Base-by-base conservation (phyloP, 202 grass and related monocot genomes). In the Schoenoplectus triqueter region DNA sequence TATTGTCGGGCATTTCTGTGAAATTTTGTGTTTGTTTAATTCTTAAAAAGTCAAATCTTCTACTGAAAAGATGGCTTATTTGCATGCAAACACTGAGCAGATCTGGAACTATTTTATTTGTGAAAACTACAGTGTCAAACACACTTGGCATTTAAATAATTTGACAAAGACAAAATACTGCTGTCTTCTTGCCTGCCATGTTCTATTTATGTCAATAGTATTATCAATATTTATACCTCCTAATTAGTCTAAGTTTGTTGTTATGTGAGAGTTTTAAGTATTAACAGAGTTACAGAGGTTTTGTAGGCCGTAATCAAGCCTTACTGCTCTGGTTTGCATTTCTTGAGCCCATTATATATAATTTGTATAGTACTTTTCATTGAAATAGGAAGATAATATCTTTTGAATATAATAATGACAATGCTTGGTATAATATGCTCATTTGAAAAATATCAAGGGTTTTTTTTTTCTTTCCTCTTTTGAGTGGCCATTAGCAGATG, bases 51-150 rank as follows among this genome's bases (percentile, higher is more conserved):
- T 85, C 57, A 85, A 79, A 70, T 82, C 88, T 71, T 80, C 80
- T 62, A 83, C 66, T 85, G 19, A 47, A 82, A 77, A 47, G 10
- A 77, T 88, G 47, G 64, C 89, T 83, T 64, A 85, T 85, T 89
- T 69, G 21, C 82, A 88, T 88, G 87, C 78, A 86, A 90, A 88
- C 85, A 61, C 88, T 74, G 50, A 78, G 82, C 89, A 93, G 89
- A 95, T 93, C 91, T 93, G 86, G 81, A 80, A 80, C 66, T 79
- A 69, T 71, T 79, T 74, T 60, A 86, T 81, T 81, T 54, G 50
- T 51, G 8, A 75, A 8, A 55, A 45, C 52, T 78, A 85, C 73
- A 77, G 70, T 86, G 70, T 86, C 84, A 77, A 79, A 68, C 45
- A 79, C 48, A 78, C 60, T 86, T 77, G 59, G 45, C 56, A 42